These are phyloP conservation scores for Capsella rubella DNA, from an alignment of 441 rosid species.

Conservation along the genomic window DNA sequence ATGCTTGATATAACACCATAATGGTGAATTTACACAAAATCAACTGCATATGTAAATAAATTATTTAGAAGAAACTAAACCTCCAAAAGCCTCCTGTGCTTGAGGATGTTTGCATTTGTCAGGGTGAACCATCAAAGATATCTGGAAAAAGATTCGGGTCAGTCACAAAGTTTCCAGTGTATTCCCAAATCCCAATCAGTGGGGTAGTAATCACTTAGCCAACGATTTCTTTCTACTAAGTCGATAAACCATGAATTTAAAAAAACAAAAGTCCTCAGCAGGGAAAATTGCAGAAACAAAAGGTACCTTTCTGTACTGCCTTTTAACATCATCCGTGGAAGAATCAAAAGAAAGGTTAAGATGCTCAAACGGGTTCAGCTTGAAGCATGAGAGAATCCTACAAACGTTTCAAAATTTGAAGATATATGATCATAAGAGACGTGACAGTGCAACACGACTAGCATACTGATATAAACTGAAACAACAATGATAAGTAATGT, in stretches of 20 bases:
- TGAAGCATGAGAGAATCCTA: conserved; percentile 98
- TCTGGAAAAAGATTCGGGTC: conserved; percentile 45
- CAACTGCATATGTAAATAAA: neutral
- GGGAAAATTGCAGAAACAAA: neutral
- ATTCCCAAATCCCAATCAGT: neutral
- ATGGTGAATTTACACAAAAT: neutral
- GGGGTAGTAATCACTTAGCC: neutral
- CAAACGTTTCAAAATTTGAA: conserved; percentile 7
- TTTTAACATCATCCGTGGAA: conserved; percentile 76
- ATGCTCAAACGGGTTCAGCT: conserved; percentile 93
- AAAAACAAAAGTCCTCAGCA: neutral
- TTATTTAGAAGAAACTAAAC: conserved; percentile 39
- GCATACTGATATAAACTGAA: neutral
- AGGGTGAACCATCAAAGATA: conserved; percentile 96
- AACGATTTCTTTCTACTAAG: neutral
- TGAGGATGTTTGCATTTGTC: conserved; percentile 99
- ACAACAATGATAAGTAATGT: neutral
- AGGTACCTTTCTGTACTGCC: conserved; percentile 92
- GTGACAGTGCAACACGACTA: neutral
- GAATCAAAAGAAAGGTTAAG: conserved; percentile 79
- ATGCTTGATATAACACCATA: conserved; percentile 6
- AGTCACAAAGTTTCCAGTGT: conserved; percentile 28
- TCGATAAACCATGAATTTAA: neutral
- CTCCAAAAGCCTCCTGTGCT: conserved; percentile 97
- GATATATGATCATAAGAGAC: neutral